A percentile compares a stretch with the other conserved stretches of the same genome.
Evolutionary conservation across 139 green algal genomes (phyloP).

Genomic region (Haematococcus lacustris): DNA sequence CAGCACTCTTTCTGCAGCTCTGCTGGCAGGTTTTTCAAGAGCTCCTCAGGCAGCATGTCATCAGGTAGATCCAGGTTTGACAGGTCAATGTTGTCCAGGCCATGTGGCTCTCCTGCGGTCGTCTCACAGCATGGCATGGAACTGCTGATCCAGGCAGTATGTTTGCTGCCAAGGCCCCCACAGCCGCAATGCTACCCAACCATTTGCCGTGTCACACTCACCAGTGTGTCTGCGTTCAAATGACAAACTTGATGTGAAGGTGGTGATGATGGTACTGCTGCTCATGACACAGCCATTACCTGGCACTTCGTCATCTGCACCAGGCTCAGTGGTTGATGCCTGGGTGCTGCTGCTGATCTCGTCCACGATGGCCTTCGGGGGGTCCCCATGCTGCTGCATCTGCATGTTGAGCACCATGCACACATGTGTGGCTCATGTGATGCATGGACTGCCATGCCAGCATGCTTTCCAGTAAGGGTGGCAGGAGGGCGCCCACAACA

Average conservation of each 20-base stretch:
- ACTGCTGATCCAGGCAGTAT: neutral
- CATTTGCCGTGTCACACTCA: neutral
- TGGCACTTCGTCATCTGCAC: no score
- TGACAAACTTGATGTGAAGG: neutral
- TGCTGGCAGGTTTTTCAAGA: slow-evolving; percentile 11
- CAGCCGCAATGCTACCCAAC: neutral
- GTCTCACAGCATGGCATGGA: no score
- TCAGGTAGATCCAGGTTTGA: slow-evolving; percentile 11
- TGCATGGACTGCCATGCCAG: neutral
- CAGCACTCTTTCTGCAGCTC: slow-evolving; percentile 22
- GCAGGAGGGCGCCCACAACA: neutral
- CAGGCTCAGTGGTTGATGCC: no score
- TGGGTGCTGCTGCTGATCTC: slow-evolving; percentile 49
- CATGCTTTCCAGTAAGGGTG: neutral
- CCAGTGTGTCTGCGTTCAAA: neutral
- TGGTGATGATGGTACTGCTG: neutral
- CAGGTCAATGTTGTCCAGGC: slow-evolving; percentile 8
- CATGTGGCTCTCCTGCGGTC: neutral
- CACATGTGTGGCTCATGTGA: neutral
- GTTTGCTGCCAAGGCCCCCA: neutral
- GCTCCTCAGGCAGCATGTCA: no score
- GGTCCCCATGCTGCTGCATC: slow-evolving; percentile 78
- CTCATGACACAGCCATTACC: no score
- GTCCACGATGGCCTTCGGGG: slow-evolving; percentile 73
- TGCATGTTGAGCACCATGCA: slow-evolving; percentile 15